These are phyloP conservation scores for Poteriospumella lacustris DNA, from an alignment of 108 stramenopile genomes.

Conservation along the genomic window DNA sequence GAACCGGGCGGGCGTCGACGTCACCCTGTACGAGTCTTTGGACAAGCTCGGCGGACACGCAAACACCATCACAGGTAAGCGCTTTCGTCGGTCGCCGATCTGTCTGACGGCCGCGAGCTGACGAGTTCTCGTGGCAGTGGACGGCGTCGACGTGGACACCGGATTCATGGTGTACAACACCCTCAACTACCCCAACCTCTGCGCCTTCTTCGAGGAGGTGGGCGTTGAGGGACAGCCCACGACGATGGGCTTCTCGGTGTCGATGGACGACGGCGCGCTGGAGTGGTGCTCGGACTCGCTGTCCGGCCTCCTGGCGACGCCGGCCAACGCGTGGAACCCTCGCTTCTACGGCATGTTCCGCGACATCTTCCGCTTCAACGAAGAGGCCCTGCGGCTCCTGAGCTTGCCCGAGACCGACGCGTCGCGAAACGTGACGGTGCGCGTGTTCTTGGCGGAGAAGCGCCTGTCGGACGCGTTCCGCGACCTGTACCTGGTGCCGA, in stretches of 20 bases:
- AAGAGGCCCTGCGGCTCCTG: conserved; percentile 64
- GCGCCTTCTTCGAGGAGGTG: conserved; percentile 70
- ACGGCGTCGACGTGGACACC: conserved; percentile 72
- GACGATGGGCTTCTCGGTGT: conserved; percentile 74
- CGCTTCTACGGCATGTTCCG: conserved; percentile 68
- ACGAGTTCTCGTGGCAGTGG: conserved; percentile 54
- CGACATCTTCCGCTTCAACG: conserved; percentile 79
- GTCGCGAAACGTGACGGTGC: conserved; percentile 59
- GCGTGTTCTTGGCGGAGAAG: conserved; percentile 72
- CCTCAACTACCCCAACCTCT: conserved; percentile 89
- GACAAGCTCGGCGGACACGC: conserved; percentile 12
- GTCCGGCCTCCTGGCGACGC: conserved; percentile 60
- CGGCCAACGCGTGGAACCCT: conserved; percentile 56
- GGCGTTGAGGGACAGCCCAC: conserved; percentile 47
- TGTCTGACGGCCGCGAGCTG: conserved; percentile 82
- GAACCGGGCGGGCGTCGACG: conserved; percentile 46
- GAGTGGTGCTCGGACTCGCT: conserved; percentile 75
- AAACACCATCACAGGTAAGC: conserved; percentile 4
- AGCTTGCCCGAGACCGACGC: conserved; percentile 56
- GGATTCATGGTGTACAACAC: conserved; percentile 96
- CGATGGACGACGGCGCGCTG: conserved; percentile 69
- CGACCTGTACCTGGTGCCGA: conserved; percentile 77
- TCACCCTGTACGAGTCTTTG: conserved; percentile 37
- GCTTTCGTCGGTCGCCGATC: conserved; percentile 34
- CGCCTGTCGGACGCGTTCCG: conserved; percentile 70